Conservation (phyloP, 768 basidiomycete species). For the Tricholoma sp. region DNA sequence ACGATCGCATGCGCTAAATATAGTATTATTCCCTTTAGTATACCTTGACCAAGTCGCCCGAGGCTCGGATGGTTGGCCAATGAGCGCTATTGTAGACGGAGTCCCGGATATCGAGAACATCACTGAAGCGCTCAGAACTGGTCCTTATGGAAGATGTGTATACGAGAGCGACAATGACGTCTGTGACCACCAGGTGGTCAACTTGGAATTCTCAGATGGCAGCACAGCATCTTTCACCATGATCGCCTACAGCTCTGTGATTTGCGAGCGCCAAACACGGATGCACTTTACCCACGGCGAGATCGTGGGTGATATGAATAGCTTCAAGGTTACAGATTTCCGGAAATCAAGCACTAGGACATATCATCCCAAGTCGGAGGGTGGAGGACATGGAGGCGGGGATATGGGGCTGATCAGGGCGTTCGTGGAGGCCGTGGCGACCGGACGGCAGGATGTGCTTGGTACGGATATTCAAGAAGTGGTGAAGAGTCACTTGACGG, state of each 20-base stretch:
- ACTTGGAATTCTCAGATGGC: conserved; percentile 79
- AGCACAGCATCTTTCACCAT: conserved; percentile 85
- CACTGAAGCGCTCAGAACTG: conserved; percentile 59
- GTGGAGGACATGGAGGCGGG: conserved; percentile 81
- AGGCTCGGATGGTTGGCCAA: conserved; percentile 62
- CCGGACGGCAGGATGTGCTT: conserved; percentile 55
- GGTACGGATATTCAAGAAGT: conserved; percentile 67
- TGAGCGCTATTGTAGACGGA: conserved; percentile 65
- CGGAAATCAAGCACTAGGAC: conserved; percentile 42
- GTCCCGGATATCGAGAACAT: conserved; percentile 86
- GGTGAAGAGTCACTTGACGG: conserved; percentile 73
- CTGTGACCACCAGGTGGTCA: conserved; percentile 89
- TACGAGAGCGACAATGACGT: conserved; percentile 86
- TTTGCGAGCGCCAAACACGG: conserved; percentile 80
- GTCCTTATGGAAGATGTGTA: conserved; percentile 79
- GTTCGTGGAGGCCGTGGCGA: conserved; percentile 73
- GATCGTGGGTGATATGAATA: conserved; percentile 80
- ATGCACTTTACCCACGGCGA: conserved; percentile 86
- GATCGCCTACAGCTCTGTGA: conserved; percentile 75
- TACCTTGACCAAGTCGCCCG: conserved; percentile 71
- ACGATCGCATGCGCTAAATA: conserved; percentile 1
- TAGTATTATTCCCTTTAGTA: conserved; percentile 38
- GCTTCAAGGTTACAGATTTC: conserved; percentile 77
- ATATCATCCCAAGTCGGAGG: conserved; percentile 48
- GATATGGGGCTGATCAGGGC: conserved; percentile 70